phyloP scores from a whole-genome alignment of 1,284 basidiomycete species.

The Trichosporon coremiiforme region DNA sequence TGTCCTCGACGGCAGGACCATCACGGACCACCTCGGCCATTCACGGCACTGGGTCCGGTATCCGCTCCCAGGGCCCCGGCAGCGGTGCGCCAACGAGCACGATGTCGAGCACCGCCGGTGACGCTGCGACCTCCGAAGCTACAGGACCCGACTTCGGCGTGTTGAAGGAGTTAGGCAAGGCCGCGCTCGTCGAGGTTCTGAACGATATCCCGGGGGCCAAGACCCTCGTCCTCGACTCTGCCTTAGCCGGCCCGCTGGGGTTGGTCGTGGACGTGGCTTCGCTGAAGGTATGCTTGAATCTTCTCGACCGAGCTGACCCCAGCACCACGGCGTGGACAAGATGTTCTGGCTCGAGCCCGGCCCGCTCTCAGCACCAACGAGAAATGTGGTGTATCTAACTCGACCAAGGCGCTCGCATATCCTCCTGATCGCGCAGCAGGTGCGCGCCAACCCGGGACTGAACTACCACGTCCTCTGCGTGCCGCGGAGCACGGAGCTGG shows the following conservation, averaged over 20 bases:
- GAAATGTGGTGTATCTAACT: constrained; percentile 92
- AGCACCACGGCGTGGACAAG: constrained; percentile 98
- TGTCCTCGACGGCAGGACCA: constrained; percentile 32
- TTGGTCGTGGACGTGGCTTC: constrained; percentile 88
- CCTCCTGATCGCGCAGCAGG: constrained; percentile 74
- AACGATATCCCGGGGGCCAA: constrained; percentile 94
- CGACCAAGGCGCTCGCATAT: constrained; percentile 82
- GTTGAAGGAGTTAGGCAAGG: constrained; percentile 74
- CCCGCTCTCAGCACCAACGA: constrained; percentile 76
- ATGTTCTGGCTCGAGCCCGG: constrained; percentile 98
- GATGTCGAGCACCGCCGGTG: constrained; percentile 50
- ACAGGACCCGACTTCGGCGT: constrained; percentile 66
- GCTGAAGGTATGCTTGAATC: constrained; percentile 68
- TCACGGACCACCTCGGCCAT: constrained; percentile 41
- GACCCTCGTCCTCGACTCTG: constrained; percentile 88
- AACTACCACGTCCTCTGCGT: constrained; percentile 88
- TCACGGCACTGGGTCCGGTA: neutral
- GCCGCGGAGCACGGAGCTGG: constrained; percentile 82
- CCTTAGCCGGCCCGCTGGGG: constrained; percentile 86
- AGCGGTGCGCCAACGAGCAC: constrained; percentile 8
- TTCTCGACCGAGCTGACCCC: constrained; percentile 14
- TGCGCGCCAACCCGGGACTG: constrained; percentile 28
- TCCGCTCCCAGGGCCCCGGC: neutral
- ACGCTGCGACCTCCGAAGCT: constrained; percentile 31
- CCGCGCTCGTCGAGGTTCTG: constrained; percentile 73